A percentile compares a stretch with the other conserved stretches of the same genome.
Conservation (phyloP, 345 rosid genomes). For the Garcia nutans region DNA sequence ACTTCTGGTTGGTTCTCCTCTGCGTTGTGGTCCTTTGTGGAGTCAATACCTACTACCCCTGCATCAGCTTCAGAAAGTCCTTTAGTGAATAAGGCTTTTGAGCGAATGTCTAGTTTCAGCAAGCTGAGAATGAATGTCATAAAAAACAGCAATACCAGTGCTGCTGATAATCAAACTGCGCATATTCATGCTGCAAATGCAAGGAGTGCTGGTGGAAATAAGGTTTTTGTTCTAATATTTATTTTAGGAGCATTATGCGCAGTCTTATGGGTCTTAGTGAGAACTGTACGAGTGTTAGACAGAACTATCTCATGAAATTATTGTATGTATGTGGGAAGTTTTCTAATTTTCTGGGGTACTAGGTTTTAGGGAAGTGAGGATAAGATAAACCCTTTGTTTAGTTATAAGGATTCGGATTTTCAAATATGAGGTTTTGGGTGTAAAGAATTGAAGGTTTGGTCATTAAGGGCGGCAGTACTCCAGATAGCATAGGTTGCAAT, state of each 20-base stretch:
- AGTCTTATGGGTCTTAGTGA: slow-evolving; percentile 57
- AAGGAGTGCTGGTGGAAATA: slow-evolving; percentile 34
- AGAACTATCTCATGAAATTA: neutral
- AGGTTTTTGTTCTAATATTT: slow-evolving; percentile 48
- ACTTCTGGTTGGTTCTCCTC: slow-evolving; percentile 57
- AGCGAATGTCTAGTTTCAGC: slow-evolving; percentile 70
- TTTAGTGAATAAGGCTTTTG: slow-evolving; percentile 58
- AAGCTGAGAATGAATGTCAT: slow-evolving; percentile 37
- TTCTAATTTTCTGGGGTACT: slow-evolving; percentile 7
- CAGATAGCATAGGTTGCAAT: too few species aligned
- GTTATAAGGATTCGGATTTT: neutral
- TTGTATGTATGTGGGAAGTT: neutral
- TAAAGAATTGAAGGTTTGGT: neutral
- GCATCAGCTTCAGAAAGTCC: slow-evolving; percentile 80
- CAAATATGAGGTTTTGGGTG: neutral
- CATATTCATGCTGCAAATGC: slow-evolving; percentile 24
- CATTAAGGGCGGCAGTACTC: neutral
- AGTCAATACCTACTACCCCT: slow-evolving; percentile 79
- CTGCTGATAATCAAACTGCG: neutral
- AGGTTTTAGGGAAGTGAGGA: neutral
- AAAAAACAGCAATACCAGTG: slow-evolving; percentile 22
- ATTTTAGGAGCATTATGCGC: slow-evolving; percentile 64
- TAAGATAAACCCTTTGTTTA: neutral
- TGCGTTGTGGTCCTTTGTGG: slow-evolving; percentile 70
- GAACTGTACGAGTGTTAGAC: slow-evolving; percentile 38